Evolutionary conservation across 495 filamentous ascomycete genomes (phyloP).

Genomic region (Talaromyces wortmannii): DNA sequence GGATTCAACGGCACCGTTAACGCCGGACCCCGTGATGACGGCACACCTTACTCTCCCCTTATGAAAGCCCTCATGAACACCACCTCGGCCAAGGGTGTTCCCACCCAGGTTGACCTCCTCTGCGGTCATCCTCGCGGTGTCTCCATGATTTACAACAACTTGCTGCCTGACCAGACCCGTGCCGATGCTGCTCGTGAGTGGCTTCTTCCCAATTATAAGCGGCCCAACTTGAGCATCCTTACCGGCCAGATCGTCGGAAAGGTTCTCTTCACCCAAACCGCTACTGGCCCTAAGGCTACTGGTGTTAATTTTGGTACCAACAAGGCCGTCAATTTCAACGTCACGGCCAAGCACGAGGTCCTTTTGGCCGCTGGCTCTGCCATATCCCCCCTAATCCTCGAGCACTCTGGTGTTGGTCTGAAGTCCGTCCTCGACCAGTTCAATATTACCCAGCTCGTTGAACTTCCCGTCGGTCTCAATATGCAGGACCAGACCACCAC

Average conservation of each 20-base stretch:
- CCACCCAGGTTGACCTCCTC: constrained; percentile 12
- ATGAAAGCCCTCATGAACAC: constrained; percentile 17
- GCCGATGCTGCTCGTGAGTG: constrained; percentile 42
- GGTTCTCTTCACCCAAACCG: constrained; percentile 22
- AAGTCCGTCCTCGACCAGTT: constrained; percentile 29
- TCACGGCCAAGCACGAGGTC: constrained; percentile 38
- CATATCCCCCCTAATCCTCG: constrained; percentile 45
- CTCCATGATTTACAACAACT: constrained; percentile 19
- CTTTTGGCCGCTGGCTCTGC: constrained; percentile 48
- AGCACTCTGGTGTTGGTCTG: constrained; percentile 37
- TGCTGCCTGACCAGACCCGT: constrained; percentile 15
- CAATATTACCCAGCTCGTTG: constrained; percentile 42
- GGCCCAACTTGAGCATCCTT: constrained; percentile 38
- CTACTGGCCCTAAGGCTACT: constrained; percentile 6
- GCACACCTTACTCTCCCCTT: constrained; percentile 12
- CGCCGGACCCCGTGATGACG: constrained; percentile 12
- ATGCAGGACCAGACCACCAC: constrained; percentile 35
- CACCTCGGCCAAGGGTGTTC: constrained; percentile 6
- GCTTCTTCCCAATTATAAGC: constrained; percentile 32
- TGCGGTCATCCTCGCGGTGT: constrained; percentile 20
- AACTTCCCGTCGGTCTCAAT: constrained; percentile 44
- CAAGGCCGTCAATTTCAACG: constrained; percentile 17
- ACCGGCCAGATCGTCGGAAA: constrained; percentile 37
- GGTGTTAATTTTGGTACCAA: constrained; percentile 32
- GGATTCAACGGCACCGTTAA: constrained; percentile 19